Percentiles rank a stretch among this genome's conserved stretches.
These are phyloP conservation scores for Starmerella davenportii DNA, from an alignment of 805 yeast genomes.

Conservation along the genomic window DNA sequence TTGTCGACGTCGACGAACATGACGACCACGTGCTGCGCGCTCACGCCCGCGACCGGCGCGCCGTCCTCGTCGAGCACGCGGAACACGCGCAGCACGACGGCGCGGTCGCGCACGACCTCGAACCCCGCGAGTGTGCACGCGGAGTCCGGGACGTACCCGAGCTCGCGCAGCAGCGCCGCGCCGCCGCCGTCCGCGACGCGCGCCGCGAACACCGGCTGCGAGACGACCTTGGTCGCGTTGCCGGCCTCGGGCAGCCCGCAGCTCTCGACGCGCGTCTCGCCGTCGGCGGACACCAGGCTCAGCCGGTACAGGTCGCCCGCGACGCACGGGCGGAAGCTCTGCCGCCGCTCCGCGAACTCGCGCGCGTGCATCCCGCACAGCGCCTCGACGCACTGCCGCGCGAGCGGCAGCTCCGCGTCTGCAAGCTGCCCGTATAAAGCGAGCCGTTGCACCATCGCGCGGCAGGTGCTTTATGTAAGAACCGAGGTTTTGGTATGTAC, in stretches of 20 bases:
- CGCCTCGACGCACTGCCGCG: conserved; percentile 22
- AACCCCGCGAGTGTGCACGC: conserved; percentile 46
- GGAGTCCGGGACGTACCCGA: conserved; percentile 53
- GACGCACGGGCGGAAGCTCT: conserved; percentile 22
- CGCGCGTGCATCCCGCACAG: conserved; percentile 24
- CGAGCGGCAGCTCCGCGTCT: conserved; percentile 19
- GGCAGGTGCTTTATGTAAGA: too few species aligned
- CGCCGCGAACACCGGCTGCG: conserved; percentile 50
- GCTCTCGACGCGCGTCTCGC: conserved; percentile 8
- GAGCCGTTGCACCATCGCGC: conserved; percentile 24
- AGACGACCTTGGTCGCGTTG: conserved; percentile 30
- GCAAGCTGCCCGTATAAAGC: conserved; percentile 22
- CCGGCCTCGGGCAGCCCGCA: conserved; percentile 27
- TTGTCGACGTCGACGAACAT: conserved; percentile 53
- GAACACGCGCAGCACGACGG: conserved; percentile 38
- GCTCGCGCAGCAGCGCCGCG: conserved; percentile 32
- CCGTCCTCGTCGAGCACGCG: conserved; percentile 23
- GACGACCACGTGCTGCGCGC: conserved; percentile 28
- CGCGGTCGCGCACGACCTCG: conserved; percentile 38
- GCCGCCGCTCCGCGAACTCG: conserved; percentile 16
- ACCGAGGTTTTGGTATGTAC: too few species aligned
- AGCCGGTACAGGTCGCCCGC: conserved; percentile 22
- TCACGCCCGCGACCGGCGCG: conserved; percentile 16
- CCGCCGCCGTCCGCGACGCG: conserved; percentile 22
- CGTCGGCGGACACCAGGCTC: conserved; percentile 8